A percentile compares a stretch with the other conserved stretches of the same genome.
Conservation (phyloP, 164 flowering plant species). For the Liriodendron chinense region DNA sequence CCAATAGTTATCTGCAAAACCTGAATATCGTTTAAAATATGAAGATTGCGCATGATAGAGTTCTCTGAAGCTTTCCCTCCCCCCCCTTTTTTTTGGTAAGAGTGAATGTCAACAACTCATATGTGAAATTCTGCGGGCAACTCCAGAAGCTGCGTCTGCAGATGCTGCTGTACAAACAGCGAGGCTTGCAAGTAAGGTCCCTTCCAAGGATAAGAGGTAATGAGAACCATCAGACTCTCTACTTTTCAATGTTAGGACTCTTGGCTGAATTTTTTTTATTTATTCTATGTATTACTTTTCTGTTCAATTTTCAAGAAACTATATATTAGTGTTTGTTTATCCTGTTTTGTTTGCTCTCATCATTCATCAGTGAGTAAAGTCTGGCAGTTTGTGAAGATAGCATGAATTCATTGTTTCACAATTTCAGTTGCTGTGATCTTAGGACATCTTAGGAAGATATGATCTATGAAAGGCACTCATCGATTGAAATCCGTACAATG, state of each 20-base stretch:
- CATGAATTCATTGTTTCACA: not conserved
- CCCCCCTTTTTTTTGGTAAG: conserved; percentile 29
- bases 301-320: not conserved
- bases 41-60: not conserved
- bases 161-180: conserved; percentile 98
- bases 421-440: not conserved
- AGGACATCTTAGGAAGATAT: not conserved
- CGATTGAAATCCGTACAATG: no score
- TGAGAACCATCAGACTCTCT: not conserved
- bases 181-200: conserved; percentile 78
- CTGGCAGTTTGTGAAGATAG: not conserved
- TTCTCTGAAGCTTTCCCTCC: not conserved
- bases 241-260: not conserved
- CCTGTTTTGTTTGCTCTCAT: not conserved
- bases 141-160: conserved; percentile 98
- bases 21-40: not conserved
- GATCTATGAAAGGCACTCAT: not conserved
- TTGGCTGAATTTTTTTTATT: not conserved
- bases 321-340: no score
- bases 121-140: conserved; percentile 98
- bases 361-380: not conserved
- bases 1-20: not conserved
- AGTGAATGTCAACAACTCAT: conserved; percentile 99
- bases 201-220: conserved; percentile 84
- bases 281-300: not conserved